Evolutionary conservation across 805 yeast genomes (phyloP), one percentile per base, ranked within the genome.

Genomic region (Wickerhamiella qilinensis): DNA sequence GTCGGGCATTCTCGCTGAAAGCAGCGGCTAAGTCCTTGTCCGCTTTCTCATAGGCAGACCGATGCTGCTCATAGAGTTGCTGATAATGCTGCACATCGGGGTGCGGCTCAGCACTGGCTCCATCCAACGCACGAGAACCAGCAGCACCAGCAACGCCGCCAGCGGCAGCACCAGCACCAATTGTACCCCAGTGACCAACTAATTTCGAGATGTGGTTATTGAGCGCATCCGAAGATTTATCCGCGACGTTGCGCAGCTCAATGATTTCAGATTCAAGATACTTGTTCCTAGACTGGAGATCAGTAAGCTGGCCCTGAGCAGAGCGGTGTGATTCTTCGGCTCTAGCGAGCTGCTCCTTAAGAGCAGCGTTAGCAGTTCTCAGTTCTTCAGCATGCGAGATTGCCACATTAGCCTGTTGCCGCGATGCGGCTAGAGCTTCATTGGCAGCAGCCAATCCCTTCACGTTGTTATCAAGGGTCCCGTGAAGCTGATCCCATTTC

Each of bases 21-120:
- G 55, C 49, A 9, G 53, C 50, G 11, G 55, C 50, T 20, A 62
- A 58, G 21, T 58, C 48, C 9, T 44, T 43, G 12, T 54, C 49
- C 6, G 57, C 54, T 30, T 43, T 43, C 16, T 48, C 56, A 12
- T 53, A 50, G 2, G 59, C 59, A 7, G 38, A 39, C 45, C 43
- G 43, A 37, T 56, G 58, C 21, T 46, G 30, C 40, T 50, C 53
- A 33, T 52, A 51, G n/a, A 53, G 47, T 35, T 41, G 17, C 15
- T 34, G 28, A 33, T 36, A 47, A 38, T 41, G 37, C 30, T 20
- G 20, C 14, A 22, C 22, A 24, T 20, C 21, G 14, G 33, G 14
- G 8, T 30, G 20, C 2, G n/a, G 14, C 6, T 31, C 16, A 14
- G 18, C 30, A 16, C n/a, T 20, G 21, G 15, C 24, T 8, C 27